Evolutionary conservation across 345 rosid species (phyloP), one percentile per base, ranked within the genome.

Genomic region (Citrus trifoliata): DNA sequence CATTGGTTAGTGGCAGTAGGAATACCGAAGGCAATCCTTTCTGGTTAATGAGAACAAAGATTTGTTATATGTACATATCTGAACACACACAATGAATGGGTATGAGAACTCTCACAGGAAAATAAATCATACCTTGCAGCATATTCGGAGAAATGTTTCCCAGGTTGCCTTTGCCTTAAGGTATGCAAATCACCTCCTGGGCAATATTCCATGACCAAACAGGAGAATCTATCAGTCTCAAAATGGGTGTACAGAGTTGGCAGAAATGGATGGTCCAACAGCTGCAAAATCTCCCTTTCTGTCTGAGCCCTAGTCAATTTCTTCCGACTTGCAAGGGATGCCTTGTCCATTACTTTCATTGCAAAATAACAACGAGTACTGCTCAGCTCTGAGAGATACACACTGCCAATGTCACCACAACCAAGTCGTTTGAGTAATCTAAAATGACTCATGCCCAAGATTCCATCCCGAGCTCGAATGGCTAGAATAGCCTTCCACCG

Each of bases 291-390:
- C 83, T 96, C 98, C 80, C 99, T 91, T 83, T 96, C 99, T 0
- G 99, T 96, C 81, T 96, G 99, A 83, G 97, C 98, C 84, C 99
- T 83, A 37, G 88, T 91, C 86, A 96, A 84, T 88, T 96, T 96
- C 88, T 96, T 96, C 80, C 99, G 86, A 82, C 94, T 87, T 71
- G 95, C 97, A 78, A 95, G 97, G 67, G 99, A 95, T 40, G 97
- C 95, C 88, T 95, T 95, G 82, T 96, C 99, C 99, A 96, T 96
- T 63, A 96, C 99, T 81, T 96, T 96, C 89, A 96, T 95, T 28
- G 99, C 99, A 73, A 96, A 96, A 85, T 86, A 90, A 78, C 97
- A 94, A 40, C 90, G 88, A 78, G 99, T 94, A 48, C 97, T 93
- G 62, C 94, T 93, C 66, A 96, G 81, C 83, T 96, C 99, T 56